A percentile compares a stretch with the other conserved stretches of the same genome.
Evolutionary conservation across 1,139 yeast genomes (phyloP).

Genomic region (Pneumocystis sp.): DNA sequence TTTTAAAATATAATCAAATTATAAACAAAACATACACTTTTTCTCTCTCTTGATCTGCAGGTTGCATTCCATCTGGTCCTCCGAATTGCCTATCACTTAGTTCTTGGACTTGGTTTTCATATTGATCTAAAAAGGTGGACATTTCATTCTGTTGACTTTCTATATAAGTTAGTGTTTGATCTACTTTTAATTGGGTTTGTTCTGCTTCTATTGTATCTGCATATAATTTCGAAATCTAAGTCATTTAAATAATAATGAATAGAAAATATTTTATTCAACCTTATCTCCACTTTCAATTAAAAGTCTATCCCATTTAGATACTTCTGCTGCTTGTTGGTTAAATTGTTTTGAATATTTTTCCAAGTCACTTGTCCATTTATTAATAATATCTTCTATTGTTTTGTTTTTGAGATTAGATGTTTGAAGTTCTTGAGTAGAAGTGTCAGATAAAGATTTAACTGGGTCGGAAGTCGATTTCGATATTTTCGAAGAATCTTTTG

Average conservation of each 20-base stretch:
- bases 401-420: conserved; percentile 75
- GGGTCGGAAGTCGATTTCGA: conserved; percentile 7
- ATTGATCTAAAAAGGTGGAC: conserved; percentile 64
- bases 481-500: conserved; percentile 8
- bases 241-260: neutral
- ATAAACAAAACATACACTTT: conserved; percentile 48
- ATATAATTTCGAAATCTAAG: conserved; percentile 58
- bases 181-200: conserved; percentile 68
- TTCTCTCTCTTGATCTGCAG: conserved; percentile 70
- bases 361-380: conserved; percentile 84
- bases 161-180: conserved; percentile 71
- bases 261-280: neutral
- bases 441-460: conserved; percentile 9
- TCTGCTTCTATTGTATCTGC: conserved; percentile 72
- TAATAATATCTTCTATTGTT: conserved; percentile 79
- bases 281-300: conserved; percentile 66
- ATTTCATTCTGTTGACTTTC: conserved; percentile 88
- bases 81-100: conserved; percentile 23
- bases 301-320: conserved; percentile 72
- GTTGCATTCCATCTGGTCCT: conserved; percentile 27
- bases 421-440: conserved; percentile 19
- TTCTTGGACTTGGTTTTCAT: conserved; percentile 69
- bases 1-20: neutral
- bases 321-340: conserved; percentile 58
- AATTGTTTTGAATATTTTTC: conserved; percentile 60